Evolutionary conservation across 176 grass and related monocot genomes (phyloP).

Genomic region (Raddia guianensis): DNA sequence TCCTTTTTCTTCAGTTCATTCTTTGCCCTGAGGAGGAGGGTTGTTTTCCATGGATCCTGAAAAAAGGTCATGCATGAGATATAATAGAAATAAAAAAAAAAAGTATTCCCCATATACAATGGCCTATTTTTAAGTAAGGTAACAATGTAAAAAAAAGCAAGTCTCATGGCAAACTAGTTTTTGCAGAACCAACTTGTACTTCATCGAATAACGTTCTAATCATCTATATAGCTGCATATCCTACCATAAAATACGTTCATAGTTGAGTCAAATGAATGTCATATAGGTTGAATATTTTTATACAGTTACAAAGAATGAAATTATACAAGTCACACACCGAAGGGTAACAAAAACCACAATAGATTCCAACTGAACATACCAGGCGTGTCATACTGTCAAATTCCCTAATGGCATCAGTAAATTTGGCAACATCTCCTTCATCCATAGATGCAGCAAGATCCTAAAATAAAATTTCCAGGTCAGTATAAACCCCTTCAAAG

Average conservation of each 20-base stretch:
- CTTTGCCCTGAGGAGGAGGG: constrained; percentile 87
- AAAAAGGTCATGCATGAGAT: not conserved
- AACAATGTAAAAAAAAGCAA: not conserved
- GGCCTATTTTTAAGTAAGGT: not conserved
- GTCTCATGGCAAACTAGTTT: not conserved
- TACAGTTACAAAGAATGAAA: constrained; percentile 4
- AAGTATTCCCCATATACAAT: not conserved
- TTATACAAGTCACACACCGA: constrained; percentile 11
- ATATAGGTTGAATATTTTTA: not conserved
- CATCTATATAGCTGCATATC: not conserved
- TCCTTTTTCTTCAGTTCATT: constrained; percentile 89
- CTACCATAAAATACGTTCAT: not conserved
- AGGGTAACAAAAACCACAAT: constrained; percentile 36
- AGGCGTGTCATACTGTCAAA: constrained; percentile 98
- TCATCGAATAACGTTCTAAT: not conserved
- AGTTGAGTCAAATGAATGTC: not conserved
- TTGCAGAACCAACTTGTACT: not conserved
- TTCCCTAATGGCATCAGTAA: constrained; percentile 91
- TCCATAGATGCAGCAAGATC: constrained; percentile 94
- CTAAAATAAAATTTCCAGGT: constrained; percentile 46
- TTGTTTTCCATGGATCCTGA: constrained; percentile 99
- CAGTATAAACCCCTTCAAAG: constrained; percentile 6
- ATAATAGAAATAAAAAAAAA: not conserved
- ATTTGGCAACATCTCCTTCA: constrained; percentile 89
- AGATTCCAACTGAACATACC: constrained; percentile 50